Percentiles rank a stretch among this genome's conserved stretches.
Conservation (phyloP, 176 grass and related monocot species). For the Musa beccarii region DNA sequence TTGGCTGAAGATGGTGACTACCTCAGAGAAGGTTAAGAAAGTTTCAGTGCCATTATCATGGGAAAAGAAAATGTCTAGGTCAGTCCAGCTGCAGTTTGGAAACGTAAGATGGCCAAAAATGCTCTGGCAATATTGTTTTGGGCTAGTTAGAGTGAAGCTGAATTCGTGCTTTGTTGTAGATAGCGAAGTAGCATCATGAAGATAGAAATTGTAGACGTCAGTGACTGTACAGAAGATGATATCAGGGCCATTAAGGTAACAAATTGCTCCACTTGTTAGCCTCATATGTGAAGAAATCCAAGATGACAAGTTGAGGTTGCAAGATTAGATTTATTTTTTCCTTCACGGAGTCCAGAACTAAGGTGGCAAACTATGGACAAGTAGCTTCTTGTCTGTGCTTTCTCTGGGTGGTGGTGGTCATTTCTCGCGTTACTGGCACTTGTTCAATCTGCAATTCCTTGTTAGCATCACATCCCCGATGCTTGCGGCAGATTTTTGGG, state of each 20-base stretch:
- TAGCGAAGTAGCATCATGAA: not conserved
- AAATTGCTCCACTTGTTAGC: not conserved
- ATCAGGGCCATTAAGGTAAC: not conserved
- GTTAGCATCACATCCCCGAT: not conserved
- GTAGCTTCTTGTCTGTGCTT: not conserved
- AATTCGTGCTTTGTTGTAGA: not conserved
- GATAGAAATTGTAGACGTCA: slow-evolving; percentile 5
- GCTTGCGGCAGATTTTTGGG: not conserved
- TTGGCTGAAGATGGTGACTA: not conserved
- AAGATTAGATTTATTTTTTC: not conserved
- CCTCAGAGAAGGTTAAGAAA: not conserved
- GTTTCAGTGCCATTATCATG: not conserved
- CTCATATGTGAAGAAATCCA: not conserved
- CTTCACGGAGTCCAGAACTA: not conserved
- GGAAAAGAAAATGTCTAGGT: not conserved
- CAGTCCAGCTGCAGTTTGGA: not conserved
- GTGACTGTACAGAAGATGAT: not conserved
- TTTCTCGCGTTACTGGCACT: not conserved
- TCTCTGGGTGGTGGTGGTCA: not conserved
- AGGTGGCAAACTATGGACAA: not conserved
- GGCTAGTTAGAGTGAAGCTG: not conserved
- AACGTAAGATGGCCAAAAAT: not conserved
- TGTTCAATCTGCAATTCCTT: not conserved
- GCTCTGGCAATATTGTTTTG: not conserved
- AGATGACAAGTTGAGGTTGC: not conserved